Percentiles rank a stretch among this genome's conserved stretches.
These are phyloP conservation scores for Dactylonectria macrodidyma DNA, from an alignment of 2,329 filamentous ascomycete genomes.

Conservation along the genomic window DNA sequence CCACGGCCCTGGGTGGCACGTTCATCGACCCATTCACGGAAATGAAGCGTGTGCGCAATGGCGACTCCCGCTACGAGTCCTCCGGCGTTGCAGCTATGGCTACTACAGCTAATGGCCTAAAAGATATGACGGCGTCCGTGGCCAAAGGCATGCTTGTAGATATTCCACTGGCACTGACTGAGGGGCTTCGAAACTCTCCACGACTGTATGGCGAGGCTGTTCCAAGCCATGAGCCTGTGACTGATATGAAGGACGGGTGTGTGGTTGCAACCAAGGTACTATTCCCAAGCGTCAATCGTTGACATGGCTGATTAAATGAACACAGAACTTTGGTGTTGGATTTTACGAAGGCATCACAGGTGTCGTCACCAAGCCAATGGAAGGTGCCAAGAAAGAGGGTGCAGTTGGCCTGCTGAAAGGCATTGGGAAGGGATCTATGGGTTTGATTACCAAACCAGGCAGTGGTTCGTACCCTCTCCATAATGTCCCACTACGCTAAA, in stretches of 20 bases:
- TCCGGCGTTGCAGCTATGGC: neutral
- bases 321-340: neutral
- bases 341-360: conserved; percentile 7
- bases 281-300: too few species aligned
- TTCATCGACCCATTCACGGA: conserved; percentile 28
- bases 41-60: neutral
- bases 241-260: conserved; percentile 18
- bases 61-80: neutral
- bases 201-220: conserved; percentile 27
- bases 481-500: too few species aligned
- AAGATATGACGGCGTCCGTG: conserved; percentile 34
- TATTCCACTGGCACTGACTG: conserved; percentile 34
- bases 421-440: neutral
- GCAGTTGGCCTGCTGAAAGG: neutral
- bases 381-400: conserved; percentile 4
- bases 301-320: too few species aligned
- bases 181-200: conserved; percentile 32
- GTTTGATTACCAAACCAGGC: neutral
- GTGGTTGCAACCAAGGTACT: too few species aligned
- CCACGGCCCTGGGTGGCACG: conserved; percentile 18
- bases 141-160: conserved; percentile 23
- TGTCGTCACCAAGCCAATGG: conserved; percentile 2
- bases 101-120: conserved; percentile 3
- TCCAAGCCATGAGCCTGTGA: conserved; percentile 22
- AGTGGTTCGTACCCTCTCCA: neutral